Evolutionary conservation across 2,329 filamentous ascomycete genomes (phyloP).

Genomic region (Pyricularia sp.): DNA sequence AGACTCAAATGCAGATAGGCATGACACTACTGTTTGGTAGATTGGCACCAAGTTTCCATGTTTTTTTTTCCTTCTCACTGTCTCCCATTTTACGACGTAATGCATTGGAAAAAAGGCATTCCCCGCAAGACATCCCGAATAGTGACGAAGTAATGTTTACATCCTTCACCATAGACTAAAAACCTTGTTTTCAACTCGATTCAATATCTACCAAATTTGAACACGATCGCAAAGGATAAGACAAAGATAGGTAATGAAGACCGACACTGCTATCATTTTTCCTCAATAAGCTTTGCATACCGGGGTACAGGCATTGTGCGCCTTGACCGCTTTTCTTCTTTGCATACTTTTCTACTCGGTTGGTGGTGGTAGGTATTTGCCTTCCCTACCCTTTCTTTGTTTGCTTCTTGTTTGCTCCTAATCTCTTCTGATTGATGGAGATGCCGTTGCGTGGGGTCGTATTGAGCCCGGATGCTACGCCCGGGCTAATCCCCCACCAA

Average conservation of each 20-base stretch:
- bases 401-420: background rate
- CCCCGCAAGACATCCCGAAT: background rate
- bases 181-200: background rate
- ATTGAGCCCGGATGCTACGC: background rate
- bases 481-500: background rate
- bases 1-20: background rate
- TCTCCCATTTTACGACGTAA: background rate
- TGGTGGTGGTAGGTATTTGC: no score
- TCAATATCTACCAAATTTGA: background rate
- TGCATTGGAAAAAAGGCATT: background rate
- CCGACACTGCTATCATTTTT: background rate
- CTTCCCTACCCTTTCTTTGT: background rate
- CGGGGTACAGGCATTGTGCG: background rate
- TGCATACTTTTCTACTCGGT: background rate
- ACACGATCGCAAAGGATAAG: background rate
- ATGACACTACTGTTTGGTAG: background rate
- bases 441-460: background rate
- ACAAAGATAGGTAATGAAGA: background rate
- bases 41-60: background rate
- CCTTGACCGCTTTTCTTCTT: background rate
- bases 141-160: background rate
- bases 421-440: background rate
- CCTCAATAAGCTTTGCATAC: background rate
- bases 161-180: background rate
- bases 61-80: no score